Evolutionary conservation across 495 filamentous ascomycete genomes (phyloP).

Genomic region (Umbilicaria muhlenbergii): DNA sequence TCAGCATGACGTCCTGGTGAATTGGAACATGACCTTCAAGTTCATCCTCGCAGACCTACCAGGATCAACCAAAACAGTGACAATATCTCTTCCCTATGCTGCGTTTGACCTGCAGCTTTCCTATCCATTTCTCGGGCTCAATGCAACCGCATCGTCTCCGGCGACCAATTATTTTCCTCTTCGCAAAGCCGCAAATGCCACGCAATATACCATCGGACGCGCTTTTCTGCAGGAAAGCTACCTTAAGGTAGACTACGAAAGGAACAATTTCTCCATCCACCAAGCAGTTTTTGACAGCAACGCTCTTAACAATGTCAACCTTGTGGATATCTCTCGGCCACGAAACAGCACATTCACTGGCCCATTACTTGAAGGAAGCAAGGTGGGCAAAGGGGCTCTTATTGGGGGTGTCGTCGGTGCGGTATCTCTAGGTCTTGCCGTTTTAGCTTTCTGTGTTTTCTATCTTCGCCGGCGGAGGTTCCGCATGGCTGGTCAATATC

Average conservation of each 20-base stretch:
- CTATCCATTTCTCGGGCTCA: constrained; percentile 31
- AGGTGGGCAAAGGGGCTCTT: too few relatives aligned
- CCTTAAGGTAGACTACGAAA: constrained; percentile 50
- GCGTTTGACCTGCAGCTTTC: constrained; percentile 45
- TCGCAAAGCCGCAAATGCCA: constrained; percentile 30
- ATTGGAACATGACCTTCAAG: constrained; percentile 26
- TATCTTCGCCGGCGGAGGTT: too few relatives aligned
- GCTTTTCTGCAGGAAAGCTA: constrained; percentile 58
- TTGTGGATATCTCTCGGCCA: constrained; percentile 32
- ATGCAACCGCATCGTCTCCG: constrained; percentile 11
- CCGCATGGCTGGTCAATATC: too few relatives aligned
- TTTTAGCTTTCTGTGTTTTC: too few relatives aligned
- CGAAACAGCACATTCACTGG: constrained; percentile 29
- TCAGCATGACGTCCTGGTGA: constrained; percentile 10
- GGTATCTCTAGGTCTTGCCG: too few relatives aligned
- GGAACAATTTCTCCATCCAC: constrained; percentile 36
- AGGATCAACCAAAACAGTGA: constrained; percentile 29
- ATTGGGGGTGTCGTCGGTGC: too few relatives aligned
- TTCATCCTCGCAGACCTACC: constrained; percentile 39
- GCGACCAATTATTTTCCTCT: constrained; percentile 47
- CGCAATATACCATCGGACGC: constrained; percentile 50
- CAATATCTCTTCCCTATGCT: constrained; percentile 45
- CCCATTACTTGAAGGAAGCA: constrained; percentile 1
- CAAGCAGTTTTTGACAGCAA: constrained; percentile 36
- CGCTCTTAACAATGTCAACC: constrained; percentile 24